Base-by-base conservation (phyloP, 1,284 basidiomycete species). In the Heterobasidion irregulare region DNA sequence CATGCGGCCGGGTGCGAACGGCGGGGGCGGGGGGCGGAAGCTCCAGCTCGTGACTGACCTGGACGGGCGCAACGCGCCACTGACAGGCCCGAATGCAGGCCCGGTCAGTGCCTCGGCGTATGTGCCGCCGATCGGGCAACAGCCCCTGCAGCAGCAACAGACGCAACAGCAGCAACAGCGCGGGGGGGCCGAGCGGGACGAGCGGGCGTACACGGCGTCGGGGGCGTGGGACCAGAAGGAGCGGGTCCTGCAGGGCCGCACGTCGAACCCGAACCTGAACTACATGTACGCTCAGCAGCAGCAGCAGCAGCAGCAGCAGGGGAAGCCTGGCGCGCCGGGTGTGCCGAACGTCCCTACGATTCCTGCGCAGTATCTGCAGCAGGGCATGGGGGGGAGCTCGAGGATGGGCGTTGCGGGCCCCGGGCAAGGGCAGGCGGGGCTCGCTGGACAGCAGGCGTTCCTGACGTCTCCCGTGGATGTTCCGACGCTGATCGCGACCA, bases 401-500 rank as follows among this genome's bases (percentile, higher is more conserved):
- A 72, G 78, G 56, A 60, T 80, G 61, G 75, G n/a, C n/a, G n/a
- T n/a, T n/a, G n/a, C n/a, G n/a, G n/a, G n/a, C n/a, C n/a, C n/a
- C n/a, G n/a, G n/a, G 13, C 56, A 61, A 18, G 36, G 50, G 41
- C 52, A 54, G 46, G 57, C 52, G 32, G 52, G 45, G 4, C 18
- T 56, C 46, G 52, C 47, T 44, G 50, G 52, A 9, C 56, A 71
- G 19, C 68, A 75, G 8, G 66, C 72, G 35, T 68, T 82, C 64
- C 63, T 82, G 53, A 75, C 68, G 52, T 79, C 86, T 5, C 84
- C 89, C 2, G 77, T 93, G 57, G 93, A 95, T 64, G 84, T 96
- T n/a, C 88, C 90, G 19, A 81, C 87, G 49, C 75, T 97, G 54
- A 87, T 94, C 60, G 84, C 88, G 12, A 80, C 80, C 48, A 96